Base-by-base conservation (phyloP, 2,329 filamentous ascomycete species). In the Fusarium azukiicola region DNA sequence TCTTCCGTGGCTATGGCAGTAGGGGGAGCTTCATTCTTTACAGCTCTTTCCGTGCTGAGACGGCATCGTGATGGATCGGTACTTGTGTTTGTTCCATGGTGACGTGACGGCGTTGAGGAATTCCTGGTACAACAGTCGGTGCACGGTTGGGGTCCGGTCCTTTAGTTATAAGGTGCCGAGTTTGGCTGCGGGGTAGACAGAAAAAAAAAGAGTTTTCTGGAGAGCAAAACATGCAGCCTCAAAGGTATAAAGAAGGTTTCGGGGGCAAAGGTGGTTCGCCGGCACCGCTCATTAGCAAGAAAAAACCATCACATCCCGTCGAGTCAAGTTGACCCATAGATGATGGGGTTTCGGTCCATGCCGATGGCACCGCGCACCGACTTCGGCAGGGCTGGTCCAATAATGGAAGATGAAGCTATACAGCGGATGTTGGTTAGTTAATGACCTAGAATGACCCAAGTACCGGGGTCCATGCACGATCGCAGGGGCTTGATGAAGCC, bases 301-400 rank as follows among this genome's bases (percentile, higher is more conserved):
- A 49, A 56, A 74, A 72, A 56, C 32, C 46, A 58, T 66, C 42
- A 42, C 13, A 32, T 21, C n/a, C 4, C 16, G 46, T 21, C 50
- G 54, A 77, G 74, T 77, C 61, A 78, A 76, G 73, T 67, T 42
- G 76, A 70, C 74, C 76, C 76, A 79, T 67, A 19, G 61, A 36
- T 16, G 32, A 32, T 3, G 52, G 72, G 42, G 12, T 67, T 54
- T 69, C 54, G 75, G 76, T 14, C 38, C 54, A 56, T 50, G 63
- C 71, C 77, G 76, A 76, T 74, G 64, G 46, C 69, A 67, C 56
- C 69, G 76, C 73, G 76, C 61, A 79, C 76, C 76, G 76, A 52
- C 14, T 71, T 71, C 47, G 69, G 58, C 19, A 32, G 27, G 27
- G 17, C 17, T 42, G 46, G 27, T 38, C 27, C 21, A 32, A 9